Evolutionary conservation across 768 basidiomycete genomes (phyloP).

Genomic region (Trametes cingulata): DNA sequence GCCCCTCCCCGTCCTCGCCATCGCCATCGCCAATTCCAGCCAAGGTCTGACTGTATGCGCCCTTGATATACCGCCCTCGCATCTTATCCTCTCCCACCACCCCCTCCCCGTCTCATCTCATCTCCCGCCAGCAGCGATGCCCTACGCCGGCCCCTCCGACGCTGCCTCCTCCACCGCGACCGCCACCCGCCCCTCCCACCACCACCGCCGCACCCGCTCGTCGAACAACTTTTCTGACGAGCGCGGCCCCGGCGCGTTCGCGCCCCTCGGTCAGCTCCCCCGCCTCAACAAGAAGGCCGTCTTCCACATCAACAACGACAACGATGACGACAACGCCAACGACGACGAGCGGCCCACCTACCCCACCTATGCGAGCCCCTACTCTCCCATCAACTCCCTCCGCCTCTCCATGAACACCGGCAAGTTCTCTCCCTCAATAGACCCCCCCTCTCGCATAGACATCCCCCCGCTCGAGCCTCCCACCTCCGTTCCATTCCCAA

Average conservation of each 20-base stretch:
- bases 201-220: slow-evolving; percentile 35
- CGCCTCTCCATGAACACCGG: slow-evolving; percentile 28
- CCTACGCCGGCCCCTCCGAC: slow-evolving; percentile 30
- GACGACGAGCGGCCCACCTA: slow-evolving; percentile 27
- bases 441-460: slow-evolving; percentile 25
- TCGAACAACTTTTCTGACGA: slow-evolving; percentile 40
- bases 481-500: slow-evolving; percentile 45
- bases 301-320: slow-evolving; percentile 33
- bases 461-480: slow-evolving; percentile 22
- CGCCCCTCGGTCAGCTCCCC: slow-evolving; percentile 48
- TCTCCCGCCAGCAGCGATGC: slow-evolving; percentile 21
- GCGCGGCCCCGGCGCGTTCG: slow-evolving; percentile 49
- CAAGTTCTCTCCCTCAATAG: slow-evolving; percentile 26
- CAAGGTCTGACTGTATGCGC: not conserved
- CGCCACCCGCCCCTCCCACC: slow-evolving; percentile 23
- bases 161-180: slow-evolving; percentile 18
- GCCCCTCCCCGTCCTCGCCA: not conserved
- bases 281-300: slow-evolving; percentile 37
- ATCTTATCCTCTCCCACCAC: not conserved
- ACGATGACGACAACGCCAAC: slow-evolving; percentile 36
- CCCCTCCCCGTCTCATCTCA: not conserved
- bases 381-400: slow-evolving; percentile 29
- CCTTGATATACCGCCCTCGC: not conserved
- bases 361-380: slow-evolving; percentile 19
- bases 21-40: too few species aligned